Evolutionary conservation across 73 alveolate species (phyloP), one percentile per base, ranked within the genome.

Genomic region (Paramecium tetraurelia): DNA sequence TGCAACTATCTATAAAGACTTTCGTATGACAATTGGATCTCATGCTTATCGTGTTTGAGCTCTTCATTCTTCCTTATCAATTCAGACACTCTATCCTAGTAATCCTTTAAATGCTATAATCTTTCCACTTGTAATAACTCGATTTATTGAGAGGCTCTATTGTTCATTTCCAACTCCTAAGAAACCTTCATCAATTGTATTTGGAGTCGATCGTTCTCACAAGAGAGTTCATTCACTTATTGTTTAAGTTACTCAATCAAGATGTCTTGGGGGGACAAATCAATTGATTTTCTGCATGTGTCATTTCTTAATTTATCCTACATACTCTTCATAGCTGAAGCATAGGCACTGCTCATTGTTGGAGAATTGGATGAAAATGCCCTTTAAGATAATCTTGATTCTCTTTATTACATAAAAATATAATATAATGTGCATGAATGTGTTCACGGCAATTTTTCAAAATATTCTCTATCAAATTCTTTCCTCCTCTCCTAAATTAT

Each of bases 61-160:
- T 75, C 87, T 41, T 75, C 87, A 75, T 75, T 75, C 24, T 75
- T 75, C 12, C 59, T 75, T 9, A 75, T 75, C 4, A 75, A 75
- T 38, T 75, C 87, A 21, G 68, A 29, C 18, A 75, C 87, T 38
- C 87, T 75, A n/a, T 75, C 87, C 7, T 75, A 38, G 18, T 75
- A 75, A 75, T 75, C 87, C 11, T 75, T 75, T 36, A 75, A 75
- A 41, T 75, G 87, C 18, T 75, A 38, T 22, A 75, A 41, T 41
- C 87, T 75, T 41, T 75, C 87, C n/a, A 38, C 68, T 38, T 75
- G 5, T 38, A 75, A 41, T 18, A 41, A 24, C 36, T 75, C 87
- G 16, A 75, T 75, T 75, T 75, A 41, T 75, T 63, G 31, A 63
- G 53, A 6, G 3, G 84, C 11, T 63, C 24, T 63, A 63, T 63